These are phyloP conservation scores for Tetrastigma voinierianum DNA, from an alignment of 164 flowering plant species.

Conservation along the genomic window DNA sequence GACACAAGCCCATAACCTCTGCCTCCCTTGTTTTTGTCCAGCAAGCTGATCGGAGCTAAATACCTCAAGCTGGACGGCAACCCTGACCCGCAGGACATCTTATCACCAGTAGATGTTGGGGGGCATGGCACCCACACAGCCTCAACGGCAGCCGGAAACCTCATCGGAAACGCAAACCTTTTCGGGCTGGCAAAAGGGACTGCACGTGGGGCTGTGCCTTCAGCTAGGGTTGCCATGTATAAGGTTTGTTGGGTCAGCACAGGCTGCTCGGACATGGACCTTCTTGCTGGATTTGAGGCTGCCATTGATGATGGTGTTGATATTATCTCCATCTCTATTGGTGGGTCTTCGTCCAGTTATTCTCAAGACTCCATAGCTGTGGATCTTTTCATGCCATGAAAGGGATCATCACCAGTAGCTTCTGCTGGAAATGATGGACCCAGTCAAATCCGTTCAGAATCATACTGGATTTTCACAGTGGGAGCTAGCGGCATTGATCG, in stretches of 20 bases:
- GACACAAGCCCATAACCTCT: too few species aligned
- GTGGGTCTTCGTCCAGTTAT: slow-evolving; percentile 26
- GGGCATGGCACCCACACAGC: slow-evolving; percentile 94
- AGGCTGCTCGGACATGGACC: slow-evolving; percentile 65
- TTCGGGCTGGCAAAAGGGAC: slow-evolving; percentile 66
- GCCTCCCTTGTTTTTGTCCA: slow-evolving; percentile 5
- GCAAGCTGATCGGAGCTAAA: slow-evolving; percentile 74
- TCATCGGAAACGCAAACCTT: slow-evolving; percentile 47
- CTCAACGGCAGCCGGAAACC: slow-evolving; percentile 63
- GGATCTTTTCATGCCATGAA: slow-evolving; percentile 82
- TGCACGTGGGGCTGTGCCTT: slow-evolving; percentile 75
- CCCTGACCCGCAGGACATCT: slow-evolving; percentile 37
- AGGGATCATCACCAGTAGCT: slow-evolving; percentile 58
- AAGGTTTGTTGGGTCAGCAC: slow-evolving; percentile 65
- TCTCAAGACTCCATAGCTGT: slow-evolving; percentile 36
- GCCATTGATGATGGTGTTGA: slow-evolving; percentile 87
- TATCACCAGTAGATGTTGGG: slow-evolving; percentile 54
- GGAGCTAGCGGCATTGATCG: slow-evolving; percentile 71
- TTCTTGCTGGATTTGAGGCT: slow-evolving; percentile 73
- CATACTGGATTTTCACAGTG: slow-evolving; percentile 64
- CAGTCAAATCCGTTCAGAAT: slow-evolving; percentile 26
- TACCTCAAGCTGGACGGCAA: slow-evolving; percentile 54
- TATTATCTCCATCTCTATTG: slow-evolving; percentile 67
- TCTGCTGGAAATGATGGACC: slow-evolving; percentile 86
- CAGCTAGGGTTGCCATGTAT: slow-evolving; percentile 74